Base-by-base conservation (phyloP, 129 eudicot species). In the Cynara cardunculus region DNA sequence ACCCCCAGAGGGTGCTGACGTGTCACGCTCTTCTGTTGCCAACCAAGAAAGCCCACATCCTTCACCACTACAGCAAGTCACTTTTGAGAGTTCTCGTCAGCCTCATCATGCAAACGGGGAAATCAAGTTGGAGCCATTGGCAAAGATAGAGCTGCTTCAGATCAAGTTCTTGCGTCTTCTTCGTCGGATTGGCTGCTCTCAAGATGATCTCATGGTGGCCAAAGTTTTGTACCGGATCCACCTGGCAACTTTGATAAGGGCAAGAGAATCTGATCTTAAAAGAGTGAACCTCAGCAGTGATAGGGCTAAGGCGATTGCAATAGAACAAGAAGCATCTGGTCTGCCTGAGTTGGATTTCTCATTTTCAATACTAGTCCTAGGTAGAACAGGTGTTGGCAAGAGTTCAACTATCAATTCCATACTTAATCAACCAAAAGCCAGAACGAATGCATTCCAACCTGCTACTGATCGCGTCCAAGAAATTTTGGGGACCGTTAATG, bases 321-420 rank as follows among this genome's bases (percentile, higher is more conserved):
- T 89, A 81, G 86, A 84, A 59, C 97, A 92, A 81, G 98, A 92
- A 80, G 83, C 84, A 56, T 73, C 84, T 24, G 89, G 93, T 65
- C 74, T 31, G 21, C 95, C 92, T 3, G 86, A 85, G 70, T 83
- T 93, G 82, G 93, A 92, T 80, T 92, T 96, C 82, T 85, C 96
- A 12, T 80, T 96, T 34, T 84, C 85, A 31, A 80, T 96, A 71
- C 93, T 96, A 62, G 93, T 96, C 78, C 79, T 96, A 71, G 99
- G 99, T 18, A 92, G 77, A 81, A 96, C 95, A 27, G 99, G 99
- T 14, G 93, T 91, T 30, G 99, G 99, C 74, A 96, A 96, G 79
- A 96, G 99, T 82, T 94, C 98, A 37, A 96, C 98, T 11, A 96
- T 96, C 56, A 96, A 96, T 83, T 92, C 99, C 41, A 86, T 96